phyloP scores from a whole-genome alignment of 495 filamentous ascomycete species.

The Entonaema liquescens region DNA sequence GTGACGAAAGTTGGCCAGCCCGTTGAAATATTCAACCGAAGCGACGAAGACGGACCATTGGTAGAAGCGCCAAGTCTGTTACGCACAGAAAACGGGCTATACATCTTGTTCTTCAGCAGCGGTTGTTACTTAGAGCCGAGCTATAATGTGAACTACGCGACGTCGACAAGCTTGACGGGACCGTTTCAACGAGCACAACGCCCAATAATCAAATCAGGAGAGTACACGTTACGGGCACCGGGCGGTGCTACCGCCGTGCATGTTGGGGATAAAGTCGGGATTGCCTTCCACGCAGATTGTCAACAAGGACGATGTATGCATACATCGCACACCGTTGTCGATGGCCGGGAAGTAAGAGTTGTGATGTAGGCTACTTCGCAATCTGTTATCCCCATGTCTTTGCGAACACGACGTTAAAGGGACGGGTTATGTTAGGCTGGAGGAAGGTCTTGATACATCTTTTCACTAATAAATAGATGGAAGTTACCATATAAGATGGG shows the following conservation, averaged over 20 bases:
- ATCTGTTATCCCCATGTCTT: neutral
- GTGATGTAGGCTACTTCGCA: conserved; percentile 10
- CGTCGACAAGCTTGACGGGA: conserved; percentile 50
- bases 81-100: conserved; percentile 52
- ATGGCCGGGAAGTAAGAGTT: conserved; percentile 27
- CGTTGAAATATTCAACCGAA: conserved; percentile 64
- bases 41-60: conserved; percentile 63
- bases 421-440: neutral
- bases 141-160: conserved; percentile 66
- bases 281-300: conserved; percentile 64
- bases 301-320: conserved; percentile 51
- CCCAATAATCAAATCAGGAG: conserved; percentile 53
- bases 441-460: neutral
- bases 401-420: neutral
- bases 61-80: conserved; percentile 68
- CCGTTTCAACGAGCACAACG: conserved; percentile 54
- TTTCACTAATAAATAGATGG: neutral
- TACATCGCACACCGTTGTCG: conserved; percentile 16
- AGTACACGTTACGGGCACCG: conserved; percentile 57
- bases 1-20: conserved; percentile 60
- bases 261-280: conserved; percentile 53
- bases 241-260: conserved; percentile 59
- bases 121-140: conserved; percentile 59
- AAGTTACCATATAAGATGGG: neutral
- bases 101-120: conserved; percentile 69